Percentiles rank a stretch among this genome's conserved stretches.
Conservation (phyloP, 2,329 filamentous ascomycete genomes). For the Gnomoniopsis smithogilvyi region DNA sequence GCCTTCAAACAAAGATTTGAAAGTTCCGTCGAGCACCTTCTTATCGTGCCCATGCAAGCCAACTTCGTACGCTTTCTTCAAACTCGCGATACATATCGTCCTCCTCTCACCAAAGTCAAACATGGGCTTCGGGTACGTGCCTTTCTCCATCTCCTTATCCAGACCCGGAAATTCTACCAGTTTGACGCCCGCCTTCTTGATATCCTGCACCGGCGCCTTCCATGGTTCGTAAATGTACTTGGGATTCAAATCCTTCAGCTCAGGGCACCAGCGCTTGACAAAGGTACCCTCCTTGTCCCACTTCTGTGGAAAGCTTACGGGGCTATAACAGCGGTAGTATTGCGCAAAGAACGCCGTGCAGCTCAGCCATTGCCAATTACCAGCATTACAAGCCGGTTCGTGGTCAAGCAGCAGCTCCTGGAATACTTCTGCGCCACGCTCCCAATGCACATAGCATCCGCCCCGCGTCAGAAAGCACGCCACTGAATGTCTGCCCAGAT, state of each 20-base stretch:
- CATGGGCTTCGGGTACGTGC: conserved; percentile 70
- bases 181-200: conserved; percentile 54
- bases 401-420: conserved; percentile 75
- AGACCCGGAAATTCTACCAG: conserved; percentile 48
- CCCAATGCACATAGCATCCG: conserved; percentile 76
- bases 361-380: conserved; percentile 76
- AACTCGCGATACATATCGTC: conserved; percentile 59
- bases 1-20: conserved; percentile 44
- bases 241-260: conserved; percentile 56
- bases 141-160: conserved; percentile 35
- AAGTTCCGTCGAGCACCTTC: conserved; percentile 58
- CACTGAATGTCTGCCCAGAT: conserved; percentile 72
- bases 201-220: conserved; percentile 66
- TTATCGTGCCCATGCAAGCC: conserved; percentile 62
- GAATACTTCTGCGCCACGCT: conserved; percentile 74
- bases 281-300: conserved; percentile 69
- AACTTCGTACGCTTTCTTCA: conserved; percentile 68
- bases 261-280: conserved; percentile 64
- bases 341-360: conserved; percentile 74
- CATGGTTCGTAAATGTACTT: conserved; percentile 80
- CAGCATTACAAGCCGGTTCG: conserved; percentile 68
- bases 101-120: conserved; percentile 68
- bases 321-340: conserved; percentile 69
- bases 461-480: conserved; percentile 79
- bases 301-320: conserved; percentile 69